Base-by-base conservation (phyloP, 306 rosid species). In the Prunus salicina region DNA sequence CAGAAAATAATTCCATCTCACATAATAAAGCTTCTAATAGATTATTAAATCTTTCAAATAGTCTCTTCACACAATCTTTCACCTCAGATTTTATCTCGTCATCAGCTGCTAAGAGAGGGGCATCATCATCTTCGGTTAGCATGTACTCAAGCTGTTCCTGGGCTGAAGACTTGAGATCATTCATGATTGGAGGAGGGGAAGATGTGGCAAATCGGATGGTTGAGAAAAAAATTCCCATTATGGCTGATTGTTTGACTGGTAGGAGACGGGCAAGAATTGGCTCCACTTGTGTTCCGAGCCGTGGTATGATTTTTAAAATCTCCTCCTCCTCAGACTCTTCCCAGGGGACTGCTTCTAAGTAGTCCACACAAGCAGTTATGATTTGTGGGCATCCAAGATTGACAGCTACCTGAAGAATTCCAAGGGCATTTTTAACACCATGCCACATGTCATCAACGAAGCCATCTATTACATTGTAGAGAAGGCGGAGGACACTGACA, bases 261-360 rank as follows among this genome's bases (percentile, higher is more conserved):
- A 89, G 96, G 79, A 95, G 93, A 82, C 99, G 96, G 75, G 97
- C 94, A 45, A 95, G 89, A 79, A 95, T 83, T 64, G 93, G 91
- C 79, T 95, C 88, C 1, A 83, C 96, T 71, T 80, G 87, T 34
- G 81, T 63, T 64, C 99, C 99, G 87, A 95, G 78, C 2, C 73
- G 82, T 25, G 97, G 97, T 73, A 95, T 88, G 46, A 87, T 83
- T 82, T 74, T 92, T 56, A 95, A 76, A 72, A 95, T 95, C 79
- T 95, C 96, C 84, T 95, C 99, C 84, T 92, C 99, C 87, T 95
- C 99, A 2, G 87, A 86, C 83, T 95, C 97, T 73, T 95, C 97
- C 99, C 99, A 95, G 5, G 96, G 82, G 34, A 91, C 92, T 9
- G 97, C 99, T 87, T 92, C 99, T 75, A 95, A 87, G 84, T 95